Base-by-base conservation (phyloP, 768 basidiomycete genomes). In the Pleurotus giganteus region DNA sequence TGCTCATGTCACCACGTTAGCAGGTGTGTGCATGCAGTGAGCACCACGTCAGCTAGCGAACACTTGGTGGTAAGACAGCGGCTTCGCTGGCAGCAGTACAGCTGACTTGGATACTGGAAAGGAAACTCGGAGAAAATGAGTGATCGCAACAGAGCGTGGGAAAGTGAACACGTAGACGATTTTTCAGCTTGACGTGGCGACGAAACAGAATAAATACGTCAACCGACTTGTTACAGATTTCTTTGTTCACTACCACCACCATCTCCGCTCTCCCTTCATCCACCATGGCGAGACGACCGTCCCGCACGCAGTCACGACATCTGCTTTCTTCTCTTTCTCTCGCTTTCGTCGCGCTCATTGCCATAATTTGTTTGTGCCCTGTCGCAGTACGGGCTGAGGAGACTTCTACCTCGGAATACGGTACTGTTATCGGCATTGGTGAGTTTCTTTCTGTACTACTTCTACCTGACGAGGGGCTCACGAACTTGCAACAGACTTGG, bases 361-460 rank as follows among this genome's bases (percentile, higher is more conserved):
- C 91, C 55, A 64, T 94, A 66, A 66, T 91, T 67, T 84, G 82
- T 67, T 74, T 93, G 60, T 84, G 81, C 64, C 87, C 90, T 15
- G 74, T 80, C 34, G 75, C 77, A 28, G 81, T 78, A 53, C 74
- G 71, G 47, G 92, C 91, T 42, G 84, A 88, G 61, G 87, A 86
- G n/a, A n/a, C n/a, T 31, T 61, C 74, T 12, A 36, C 32, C 28
- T 45, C 85, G 27, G 89, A 94, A 65, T 94, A 90, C 70, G 94
- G 94, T 54, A 89, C 89, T 32, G 93, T 96, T 34, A 96, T 96
- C 68, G 94, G 91, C 82, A 91, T 93, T 67, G 89, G 88, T 91
- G 60, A 45, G 85, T 74, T 1, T 27, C 54, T 11, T n/a, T 12
- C 1, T 3, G 51, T 41, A 46, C 24, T 41, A 5, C 28, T 36